Conservation (phyloP, 495 filamentous ascomycete species). For the Aspergillus biplanus region DNA sequence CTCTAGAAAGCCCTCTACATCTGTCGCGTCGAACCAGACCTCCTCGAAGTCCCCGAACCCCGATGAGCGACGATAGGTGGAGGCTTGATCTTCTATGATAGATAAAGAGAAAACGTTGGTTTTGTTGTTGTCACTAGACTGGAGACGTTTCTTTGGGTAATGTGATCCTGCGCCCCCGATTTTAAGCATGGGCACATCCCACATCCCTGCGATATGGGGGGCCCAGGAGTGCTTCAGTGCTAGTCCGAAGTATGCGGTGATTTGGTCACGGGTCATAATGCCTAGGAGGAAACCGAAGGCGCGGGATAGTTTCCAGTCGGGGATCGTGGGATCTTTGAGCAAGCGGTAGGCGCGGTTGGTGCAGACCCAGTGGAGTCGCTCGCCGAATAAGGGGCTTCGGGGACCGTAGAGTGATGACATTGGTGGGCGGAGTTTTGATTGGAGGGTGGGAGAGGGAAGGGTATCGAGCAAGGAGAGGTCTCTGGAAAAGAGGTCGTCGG, state of each 20-base stretch:
- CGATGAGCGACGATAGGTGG: not conserved
- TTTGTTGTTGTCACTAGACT: too few species aligned
- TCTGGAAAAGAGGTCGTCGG: too few species aligned
- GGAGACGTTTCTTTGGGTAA: not conserved
- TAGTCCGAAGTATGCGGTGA: not conserved
- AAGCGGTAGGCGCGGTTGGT: not conserved
- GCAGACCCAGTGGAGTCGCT: not conserved
- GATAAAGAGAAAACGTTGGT: too few species aligned
- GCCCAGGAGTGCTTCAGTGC: not conserved
- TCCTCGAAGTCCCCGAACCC: not conserved
- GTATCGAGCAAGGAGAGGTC: not conserved
- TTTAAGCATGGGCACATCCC: not conserved
- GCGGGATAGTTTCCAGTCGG: not conserved
- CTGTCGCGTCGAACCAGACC: not conserved
- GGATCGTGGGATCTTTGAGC: not conserved
- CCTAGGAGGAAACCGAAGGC: not conserved
- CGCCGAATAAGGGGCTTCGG: not conserved
- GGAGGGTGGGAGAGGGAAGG: not conserved
- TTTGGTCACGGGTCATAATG: not conserved
- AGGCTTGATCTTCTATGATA: not conserved
- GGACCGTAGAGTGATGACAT: not conserved
- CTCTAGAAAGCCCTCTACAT: not conserved
- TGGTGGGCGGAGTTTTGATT: not conserved
- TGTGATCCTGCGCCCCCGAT: slow-evolving; percentile 1
- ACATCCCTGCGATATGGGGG: not conserved